Conservation (phyloP, 306 rosid species). For the Vigna trinervia region DNA sequence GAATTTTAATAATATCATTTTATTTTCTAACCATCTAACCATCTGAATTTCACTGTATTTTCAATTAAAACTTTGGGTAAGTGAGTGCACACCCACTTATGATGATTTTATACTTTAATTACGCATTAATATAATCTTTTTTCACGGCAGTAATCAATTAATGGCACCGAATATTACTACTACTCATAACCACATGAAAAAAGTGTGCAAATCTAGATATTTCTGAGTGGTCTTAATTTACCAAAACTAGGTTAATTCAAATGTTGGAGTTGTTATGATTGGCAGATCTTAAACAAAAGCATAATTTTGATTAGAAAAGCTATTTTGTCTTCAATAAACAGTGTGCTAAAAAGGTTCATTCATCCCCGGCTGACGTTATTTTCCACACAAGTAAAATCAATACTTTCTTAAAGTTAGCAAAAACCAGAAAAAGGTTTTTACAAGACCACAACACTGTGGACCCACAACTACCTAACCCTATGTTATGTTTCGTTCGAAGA, state of each 20-base stretch:
- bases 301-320: neutral
- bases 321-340: neutral
- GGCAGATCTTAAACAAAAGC: neutral
- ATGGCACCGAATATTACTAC: constrained; percentile 22
- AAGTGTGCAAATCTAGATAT: neutral
- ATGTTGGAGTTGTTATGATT: neutral
- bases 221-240: constrained; percentile 6
- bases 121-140: neutral
- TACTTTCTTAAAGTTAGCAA: neutral
- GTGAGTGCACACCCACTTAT: constrained; percentile 20
- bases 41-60: neutral
- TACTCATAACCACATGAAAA: constrained; percentile 14
- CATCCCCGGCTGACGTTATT: neutral
- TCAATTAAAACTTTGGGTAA: neutral
- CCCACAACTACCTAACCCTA: neutral
- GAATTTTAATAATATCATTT: no score
- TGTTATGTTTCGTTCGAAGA: no score
- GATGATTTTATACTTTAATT: constrained; percentile 20
- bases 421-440: neutral
- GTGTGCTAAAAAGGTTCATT: constrained; percentile 1
- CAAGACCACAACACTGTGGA: neutral
- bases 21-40: neutral
- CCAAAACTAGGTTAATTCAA: neutral
- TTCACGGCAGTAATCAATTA: constrained; percentile 31
- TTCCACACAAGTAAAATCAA: constrained; percentile 8